These are phyloP conservation scores for Penicillium steckii DNA, from an alignment of 495 filamentous ascomycete species.

Conservation along the genomic window DNA sequence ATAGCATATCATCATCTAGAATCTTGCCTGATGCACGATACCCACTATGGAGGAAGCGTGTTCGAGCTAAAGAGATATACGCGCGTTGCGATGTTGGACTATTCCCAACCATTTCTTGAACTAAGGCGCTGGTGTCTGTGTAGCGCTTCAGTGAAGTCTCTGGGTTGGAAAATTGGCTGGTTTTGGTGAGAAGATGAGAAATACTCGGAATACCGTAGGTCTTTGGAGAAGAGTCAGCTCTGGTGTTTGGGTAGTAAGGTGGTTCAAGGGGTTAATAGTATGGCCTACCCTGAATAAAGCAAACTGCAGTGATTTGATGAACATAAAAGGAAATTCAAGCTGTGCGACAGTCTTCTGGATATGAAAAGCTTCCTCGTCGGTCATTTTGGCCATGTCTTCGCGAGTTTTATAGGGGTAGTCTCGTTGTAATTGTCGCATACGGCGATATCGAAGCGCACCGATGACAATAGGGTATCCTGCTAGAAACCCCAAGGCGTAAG, in stretches of 20 bases:
- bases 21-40: conserved; percentile 61
- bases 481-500: conserved; percentile 23
- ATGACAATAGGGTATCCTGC: conserved; percentile 32
- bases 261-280: not conserved
- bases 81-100: conserved; percentile 49
- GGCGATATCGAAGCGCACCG: conserved; percentile 48
- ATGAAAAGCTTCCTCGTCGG: conserved; percentile 55
- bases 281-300: conserved; percentile 58
- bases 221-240: conserved; percentile 24
- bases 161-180: conserved; percentile 54
- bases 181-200: conserved; percentile 54
- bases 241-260: not conserved
- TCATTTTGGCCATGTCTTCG: conserved; percentile 59
- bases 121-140: conserved; percentile 58
- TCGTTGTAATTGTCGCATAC: conserved; percentile 41
- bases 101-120: conserved; percentile 53
- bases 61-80: conserved; percentile 55
- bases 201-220: conserved; percentile 69
- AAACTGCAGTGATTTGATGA: conserved; percentile 58
- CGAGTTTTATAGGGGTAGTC: conserved; percentile 54
- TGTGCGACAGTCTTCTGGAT: conserved; percentile 50
- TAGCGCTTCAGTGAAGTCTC: conserved; percentile 59
- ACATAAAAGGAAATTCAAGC: conserved; percentile 59
- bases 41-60: conserved; percentile 64
- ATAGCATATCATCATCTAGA: conserved; percentile 63